Percentiles rank a stretch among this genome's conserved stretches.
These are phyloP conservation scores for Platanus orientalis DNA, from an alignment of 164 flowering plant genomes.

Conservation along the genomic window DNA sequence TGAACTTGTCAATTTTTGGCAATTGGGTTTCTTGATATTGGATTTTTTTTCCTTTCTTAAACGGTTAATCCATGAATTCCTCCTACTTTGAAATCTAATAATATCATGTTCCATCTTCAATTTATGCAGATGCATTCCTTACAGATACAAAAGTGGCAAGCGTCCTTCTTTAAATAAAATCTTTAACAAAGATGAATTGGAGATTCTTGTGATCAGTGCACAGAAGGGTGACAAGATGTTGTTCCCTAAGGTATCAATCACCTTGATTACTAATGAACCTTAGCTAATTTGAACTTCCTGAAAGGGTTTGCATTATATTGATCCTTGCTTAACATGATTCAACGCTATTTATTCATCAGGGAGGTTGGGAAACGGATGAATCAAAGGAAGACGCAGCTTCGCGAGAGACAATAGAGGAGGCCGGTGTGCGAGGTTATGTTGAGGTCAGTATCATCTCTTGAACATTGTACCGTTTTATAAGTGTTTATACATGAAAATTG, in stretches of 20 bases:
- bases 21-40: no score
- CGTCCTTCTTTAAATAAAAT: background rate
- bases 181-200: conserved; percentile 20
- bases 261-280: background rate
- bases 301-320: background rate
- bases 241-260: conserved; percentile 66
- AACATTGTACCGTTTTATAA: background rate
- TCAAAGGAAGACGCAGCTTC: conserved; percentile 49
- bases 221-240: conserved; percentile 57
- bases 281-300: background rate
- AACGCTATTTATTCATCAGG: conserved; percentile 30
- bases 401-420: conserved; percentile 84
- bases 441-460: conserved; percentile 25
- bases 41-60: no score
- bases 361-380: conserved; percentile 90
- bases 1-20: no score
- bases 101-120: no score
- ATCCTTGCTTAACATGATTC: background rate
- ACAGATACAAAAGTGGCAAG: conserved; percentile 28
- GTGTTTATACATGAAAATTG: background rate
- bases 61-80: no score
- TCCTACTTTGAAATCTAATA: no score
- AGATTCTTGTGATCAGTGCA: conserved; percentile 63
- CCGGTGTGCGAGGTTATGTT: conserved; percentile 63
- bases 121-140: conserved; percentile 61